Percentiles rank a stretch among this genome's conserved stretches.
phyloP scores from a whole-genome alignment of 139 green algal species.

The Auxenochlorella pyrenoidosa region DNA sequence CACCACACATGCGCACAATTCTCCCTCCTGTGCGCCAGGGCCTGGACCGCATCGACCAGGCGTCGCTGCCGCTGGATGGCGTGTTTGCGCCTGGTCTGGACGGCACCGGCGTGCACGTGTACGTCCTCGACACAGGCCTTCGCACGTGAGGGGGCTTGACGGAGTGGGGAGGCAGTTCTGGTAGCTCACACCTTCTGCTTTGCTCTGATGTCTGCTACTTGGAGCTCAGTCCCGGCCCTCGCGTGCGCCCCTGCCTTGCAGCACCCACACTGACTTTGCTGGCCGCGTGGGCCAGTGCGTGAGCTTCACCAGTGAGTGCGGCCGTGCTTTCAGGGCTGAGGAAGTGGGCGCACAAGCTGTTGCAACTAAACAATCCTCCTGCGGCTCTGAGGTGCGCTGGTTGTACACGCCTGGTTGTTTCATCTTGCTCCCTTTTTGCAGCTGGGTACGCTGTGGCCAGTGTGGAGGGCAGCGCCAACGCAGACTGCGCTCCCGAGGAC shows the following conservation, averaged over 20 bases:
- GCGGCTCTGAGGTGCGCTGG: not conserved
- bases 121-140: conserved; percentile 71
- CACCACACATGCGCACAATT: not conserved
- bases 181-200: not conserved
- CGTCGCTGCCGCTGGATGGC: conserved; percentile 37
- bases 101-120: conserved; percentile 55
- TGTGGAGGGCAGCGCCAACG: not conserved
- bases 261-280: conserved; percentile 58
- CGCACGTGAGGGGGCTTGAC: not conserved
- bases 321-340: not conserved
- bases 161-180: not conserved
- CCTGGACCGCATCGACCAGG: conserved; percentile 73
- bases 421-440: not conserved
- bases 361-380: not conserved
- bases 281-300: conserved; percentile 33
- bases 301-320: conserved; percentile 3
- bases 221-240: not conserved
- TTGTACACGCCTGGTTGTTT: too few relatives aligned
- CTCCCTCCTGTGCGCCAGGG: not conserved
- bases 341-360: not conserved
- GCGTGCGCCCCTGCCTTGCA: not conserved
- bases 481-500: not conserved
- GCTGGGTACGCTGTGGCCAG: conserved; percentile 21
- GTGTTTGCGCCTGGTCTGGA: conserved; percentile 49
- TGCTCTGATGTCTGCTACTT: too few relatives aligned